phyloP scores from a whole-genome alignment of 768 basidiomycete species.

The Dacryopinax primogenitus region DNA sequence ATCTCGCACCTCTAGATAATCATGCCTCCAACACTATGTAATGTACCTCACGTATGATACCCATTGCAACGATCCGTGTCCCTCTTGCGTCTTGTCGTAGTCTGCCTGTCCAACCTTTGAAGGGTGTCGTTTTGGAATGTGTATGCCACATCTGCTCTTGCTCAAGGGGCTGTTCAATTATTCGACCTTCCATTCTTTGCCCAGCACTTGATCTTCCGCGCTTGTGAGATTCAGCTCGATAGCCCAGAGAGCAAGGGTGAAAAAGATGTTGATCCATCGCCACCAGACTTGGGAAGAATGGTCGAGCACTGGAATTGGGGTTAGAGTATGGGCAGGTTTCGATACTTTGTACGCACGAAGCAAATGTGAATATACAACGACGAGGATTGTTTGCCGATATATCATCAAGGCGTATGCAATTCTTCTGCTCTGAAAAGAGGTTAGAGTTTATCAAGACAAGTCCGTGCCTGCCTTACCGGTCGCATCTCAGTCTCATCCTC shows the following conservation, averaged over 20 bases:
- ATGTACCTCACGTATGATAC: constrained; percentile 5
- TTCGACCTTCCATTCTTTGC: constrained; percentile 5
- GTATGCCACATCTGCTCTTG: too few relatives aligned
- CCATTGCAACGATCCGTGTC: background rate
- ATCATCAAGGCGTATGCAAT: constrained; percentile 62
- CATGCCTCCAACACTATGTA: background rate
- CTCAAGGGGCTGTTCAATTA: too few relatives aligned
- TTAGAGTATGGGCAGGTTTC: background rate
- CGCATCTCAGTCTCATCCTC: constrained; percentile 51
- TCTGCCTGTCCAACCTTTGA: too few relatives aligned
- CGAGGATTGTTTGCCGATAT: constrained; percentile 72
- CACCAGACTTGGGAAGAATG: constrained; percentile 89
- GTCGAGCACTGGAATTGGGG: constrained; percentile 49
- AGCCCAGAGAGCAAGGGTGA: constrained; percentile 49
- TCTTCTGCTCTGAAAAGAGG: constrained; percentile 48
- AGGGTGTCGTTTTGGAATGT: too few relatives aligned
- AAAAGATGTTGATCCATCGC: constrained; percentile 84
- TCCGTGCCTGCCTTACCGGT: constrained; percentile 39
- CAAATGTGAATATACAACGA: constrained; percentile 77
- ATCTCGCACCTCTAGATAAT: background rate
- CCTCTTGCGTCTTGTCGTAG: background rate
- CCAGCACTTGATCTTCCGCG: constrained; percentile 4
- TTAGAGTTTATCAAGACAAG: background rate
- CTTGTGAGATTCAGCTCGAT: background rate
- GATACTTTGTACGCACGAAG: constrained; percentile 43